Conservation (phyloP, 306 rosid species). For the Sechiopsis laciniata region DNA sequence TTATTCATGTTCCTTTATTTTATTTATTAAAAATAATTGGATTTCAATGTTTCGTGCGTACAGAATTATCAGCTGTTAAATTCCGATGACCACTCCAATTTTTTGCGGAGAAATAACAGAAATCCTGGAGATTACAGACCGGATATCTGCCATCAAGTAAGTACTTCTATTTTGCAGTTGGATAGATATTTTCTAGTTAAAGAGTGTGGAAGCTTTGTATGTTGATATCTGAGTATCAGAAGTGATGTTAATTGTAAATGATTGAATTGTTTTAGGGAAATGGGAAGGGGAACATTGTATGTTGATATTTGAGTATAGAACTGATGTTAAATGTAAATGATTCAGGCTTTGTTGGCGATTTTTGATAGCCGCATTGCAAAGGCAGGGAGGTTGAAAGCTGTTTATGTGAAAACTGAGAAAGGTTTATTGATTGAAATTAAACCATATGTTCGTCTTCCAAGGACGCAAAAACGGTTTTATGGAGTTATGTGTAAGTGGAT, state of each 20-base stretch:
- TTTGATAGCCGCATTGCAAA: slow-evolving; percentile 78
- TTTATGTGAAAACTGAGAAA: slow-evolving; percentile 72
- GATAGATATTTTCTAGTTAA: neutral
- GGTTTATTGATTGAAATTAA: slow-evolving; percentile 79
- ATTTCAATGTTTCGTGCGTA: slow-evolving; percentile 8
- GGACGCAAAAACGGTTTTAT: slow-evolving; percentile 77
- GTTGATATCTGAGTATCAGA: too few species aligned
- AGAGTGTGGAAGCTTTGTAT: too few species aligned
- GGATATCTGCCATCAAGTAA: slow-evolving; percentile 78
- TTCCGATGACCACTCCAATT: slow-evolving; percentile 72
- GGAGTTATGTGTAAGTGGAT: slow-evolving; percentile 76
- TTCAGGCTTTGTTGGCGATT: slow-evolving; percentile 68
- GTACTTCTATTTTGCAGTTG: neutral
- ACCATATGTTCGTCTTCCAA: slow-evolving; percentile 72
- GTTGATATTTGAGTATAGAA: slow-evolving; percentile 11
- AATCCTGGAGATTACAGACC: slow-evolving; percentile 81
- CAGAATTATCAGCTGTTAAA: slow-evolving; percentile 71
- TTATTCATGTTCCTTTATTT: neutral
- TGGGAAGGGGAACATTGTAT: neutral
- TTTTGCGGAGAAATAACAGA: slow-evolving; percentile 51
- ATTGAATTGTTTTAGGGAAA: neutral
- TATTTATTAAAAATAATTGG: neutral
- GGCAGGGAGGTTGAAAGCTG: slow-evolving; percentile 67
- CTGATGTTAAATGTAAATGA: neutral
- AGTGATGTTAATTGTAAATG: slow-evolving; percentile 16